These are phyloP conservation scores for Rosa hybrid DNA, from an alignment of 331 rosid species.

Conservation along the genomic window DNA sequence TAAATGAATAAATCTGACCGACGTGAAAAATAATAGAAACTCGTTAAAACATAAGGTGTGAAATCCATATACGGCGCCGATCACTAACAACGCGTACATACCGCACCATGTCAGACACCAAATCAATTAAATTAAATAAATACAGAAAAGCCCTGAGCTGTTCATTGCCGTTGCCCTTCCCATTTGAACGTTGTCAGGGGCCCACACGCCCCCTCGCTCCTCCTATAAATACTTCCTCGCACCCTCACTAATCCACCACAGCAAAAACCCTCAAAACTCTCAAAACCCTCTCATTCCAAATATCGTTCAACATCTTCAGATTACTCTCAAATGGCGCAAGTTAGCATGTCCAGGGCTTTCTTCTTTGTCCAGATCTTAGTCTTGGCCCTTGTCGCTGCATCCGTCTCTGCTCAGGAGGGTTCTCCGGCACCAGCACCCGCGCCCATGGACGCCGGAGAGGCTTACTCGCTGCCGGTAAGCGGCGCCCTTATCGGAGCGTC, in stretches of 20 bases:
- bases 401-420: constrained; percentile 20
- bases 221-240: background rate
- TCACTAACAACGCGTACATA: too few relatives aligned
- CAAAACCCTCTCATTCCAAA: background rate
- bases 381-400: constrained; percentile 12
- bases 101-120: too few relatives aligned
- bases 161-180: background rate
- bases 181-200: constrained; percentile 7
- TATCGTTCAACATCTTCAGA: background rate
- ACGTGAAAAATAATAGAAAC: background rate
- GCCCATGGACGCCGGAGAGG: constrained; percentile 6
- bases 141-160: background rate
- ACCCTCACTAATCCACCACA: background rate
- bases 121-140: too few relatives aligned
- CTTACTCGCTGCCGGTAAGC: constrained; percentile 4
- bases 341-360: constrained; percentile 13
- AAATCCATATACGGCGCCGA: background rate
- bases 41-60: background rate
- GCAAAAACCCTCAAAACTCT: background rate
- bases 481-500: constrained; percentile 21
- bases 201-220: background rate
- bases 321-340: constrained; percentile 17
- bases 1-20: background rate
- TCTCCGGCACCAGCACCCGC: constrained; percentile 13
- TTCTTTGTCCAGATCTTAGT: constrained; percentile 17